A percentile compares a stretch with the other conserved stretches of the same genome.
phyloP scores from a whole-genome alignment of 2,329 filamentous ascomycete species.

The Apiospora malaysiana region DNA sequence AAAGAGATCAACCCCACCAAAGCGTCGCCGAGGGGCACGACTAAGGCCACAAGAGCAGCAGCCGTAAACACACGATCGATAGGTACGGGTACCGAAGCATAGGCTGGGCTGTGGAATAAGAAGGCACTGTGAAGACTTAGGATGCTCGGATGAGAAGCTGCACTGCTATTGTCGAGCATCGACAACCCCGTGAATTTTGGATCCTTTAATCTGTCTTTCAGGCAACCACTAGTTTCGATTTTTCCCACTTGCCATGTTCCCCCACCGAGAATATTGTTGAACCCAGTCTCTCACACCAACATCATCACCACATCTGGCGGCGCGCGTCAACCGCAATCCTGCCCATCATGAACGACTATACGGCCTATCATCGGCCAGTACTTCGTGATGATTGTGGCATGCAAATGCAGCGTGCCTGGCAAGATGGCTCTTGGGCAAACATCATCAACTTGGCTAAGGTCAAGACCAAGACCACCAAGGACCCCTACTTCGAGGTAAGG shows the following conservation, averaged over 20 bases:
- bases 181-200: background rate
- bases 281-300: constrained; percentile 9
- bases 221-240: background rate
- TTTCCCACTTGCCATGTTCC: constrained; percentile 29
- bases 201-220: constrained; percentile 15
- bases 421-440: constrained; percentile 58
- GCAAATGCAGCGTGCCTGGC: constrained; percentile 61
- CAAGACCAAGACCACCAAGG: constrained; percentile 54
- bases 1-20: constrained; percentile 14
- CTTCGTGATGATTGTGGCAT: constrained; percentile 34
- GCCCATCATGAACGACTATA: constrained; percentile 26
- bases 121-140: background rate
- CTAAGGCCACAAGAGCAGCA: background rate
- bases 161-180: background rate
- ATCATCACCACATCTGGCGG: background rate
- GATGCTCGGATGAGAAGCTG: background rate
- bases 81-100: background rate
- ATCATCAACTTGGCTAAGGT: constrained; percentile 60
- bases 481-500: constrained; percentile 61
- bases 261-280: constrained; percentile 24
- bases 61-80: constrained; percentile 1
- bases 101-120: background rate
- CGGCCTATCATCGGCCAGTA: constrained; percentile 21
- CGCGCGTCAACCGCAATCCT: constrained; percentile 2
- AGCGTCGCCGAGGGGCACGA: constrained; percentile 6